These are phyloP conservation scores for Phytophthora megakarya DNA, from an alignment of 352 stramenopile species.

Conservation along the genomic window DNA sequence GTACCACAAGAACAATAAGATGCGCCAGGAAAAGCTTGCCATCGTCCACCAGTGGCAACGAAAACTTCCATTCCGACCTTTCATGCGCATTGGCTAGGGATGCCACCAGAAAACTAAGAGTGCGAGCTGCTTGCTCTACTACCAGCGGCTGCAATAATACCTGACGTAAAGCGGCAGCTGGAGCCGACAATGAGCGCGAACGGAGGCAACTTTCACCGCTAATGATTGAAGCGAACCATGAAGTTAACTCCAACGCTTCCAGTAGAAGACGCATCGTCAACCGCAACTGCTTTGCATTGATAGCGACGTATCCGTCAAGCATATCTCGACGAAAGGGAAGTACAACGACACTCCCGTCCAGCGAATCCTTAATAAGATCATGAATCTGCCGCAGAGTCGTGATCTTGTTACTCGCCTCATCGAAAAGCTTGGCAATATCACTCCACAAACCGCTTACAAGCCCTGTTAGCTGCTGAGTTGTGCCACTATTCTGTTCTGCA, in stretches of 20 bases:
- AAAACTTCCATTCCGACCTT: conserved; percentile 52
- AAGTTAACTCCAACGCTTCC: conserved; percentile 66
- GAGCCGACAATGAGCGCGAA: conserved; percentile 27
- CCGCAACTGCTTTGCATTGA: conserved; percentile 74
- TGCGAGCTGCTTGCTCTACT: conserved; percentile 66
- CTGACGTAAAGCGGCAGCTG: conserved; percentile 26
- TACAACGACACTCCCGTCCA: conserved; percentile 39
- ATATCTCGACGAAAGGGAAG: conserved; percentile 60
- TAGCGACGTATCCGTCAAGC: conserved; percentile 65
- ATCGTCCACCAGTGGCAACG: conserved; percentile 57
- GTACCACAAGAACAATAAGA: conserved; percentile 63
- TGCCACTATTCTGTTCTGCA: conserved; percentile 11
- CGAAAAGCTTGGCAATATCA: conserved; percentile 71
- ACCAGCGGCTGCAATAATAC: conserved; percentile 61
- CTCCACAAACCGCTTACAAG: conserved; percentile 73
- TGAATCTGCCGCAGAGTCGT: conserved; percentile 61
- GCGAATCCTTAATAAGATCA: conserved; percentile 58
- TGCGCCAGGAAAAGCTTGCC: conserved; percentile 62
- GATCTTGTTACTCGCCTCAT: conserved; percentile 70
- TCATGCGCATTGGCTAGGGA: conserved; percentile 51
- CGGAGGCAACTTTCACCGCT: conserved; percentile 40
- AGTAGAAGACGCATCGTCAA: conserved; percentile 66
- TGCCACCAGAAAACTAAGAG: conserved; percentile 62
- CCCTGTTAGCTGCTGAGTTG: conserved; percentile 51
- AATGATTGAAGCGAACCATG: conserved; percentile 61